These are phyloP conservation scores for Backusella tarrabulga DNA, from an alignment of 192 early-diverging fungal species.

Conservation along the genomic window DNA sequence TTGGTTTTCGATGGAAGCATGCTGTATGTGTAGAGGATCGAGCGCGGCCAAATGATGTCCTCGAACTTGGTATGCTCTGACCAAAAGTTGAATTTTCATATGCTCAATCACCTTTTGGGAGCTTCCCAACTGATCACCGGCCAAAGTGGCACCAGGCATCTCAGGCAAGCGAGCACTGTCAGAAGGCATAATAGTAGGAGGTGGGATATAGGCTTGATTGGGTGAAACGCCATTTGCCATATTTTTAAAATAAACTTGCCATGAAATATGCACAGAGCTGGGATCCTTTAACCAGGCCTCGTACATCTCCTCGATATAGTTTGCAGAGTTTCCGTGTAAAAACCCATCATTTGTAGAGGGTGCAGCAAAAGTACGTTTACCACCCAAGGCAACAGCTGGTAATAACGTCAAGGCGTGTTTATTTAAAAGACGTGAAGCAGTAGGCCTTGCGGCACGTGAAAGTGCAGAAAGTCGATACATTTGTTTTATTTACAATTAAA, in stretches of 20 bases:
- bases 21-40: conserved; percentile 87
- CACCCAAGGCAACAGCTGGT: conserved; percentile 9
- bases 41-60: conserved; percentile 94
- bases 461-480: conserved; percentile 29
- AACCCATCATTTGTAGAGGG: conserved; percentile 61
- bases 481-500: not conserved
- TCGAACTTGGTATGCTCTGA: conserved; percentile 93
- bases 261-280: conserved; percentile 86
- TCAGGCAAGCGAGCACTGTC: conserved; percentile 53
- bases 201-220: conserved; percentile 67
- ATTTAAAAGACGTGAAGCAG: conserved; percentile 10
- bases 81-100: conserved; percentile 96
- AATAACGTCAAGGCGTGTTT: not conserved
- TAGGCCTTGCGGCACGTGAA: conserved; percentile 15
- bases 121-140: conserved; percentile 1
- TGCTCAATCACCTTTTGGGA: conserved; percentile 84
- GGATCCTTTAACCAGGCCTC: conserved; percentile 88
- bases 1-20: conserved; percentile 43
- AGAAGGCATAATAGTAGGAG: conserved; percentile 75
- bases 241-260: conserved; percentile 93
- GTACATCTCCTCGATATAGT: conserved; percentile 96
- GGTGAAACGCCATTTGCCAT: conserved; percentile 61
- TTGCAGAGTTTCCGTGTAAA: conserved; percentile 72
- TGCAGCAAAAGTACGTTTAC: not conserved
- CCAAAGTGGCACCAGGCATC: conserved; percentile 48